These are phyloP conservation scores for Wallacemonas collosoma DNA, from an alignment of 208 protist genomes.

Conservation along the genomic window DNA sequence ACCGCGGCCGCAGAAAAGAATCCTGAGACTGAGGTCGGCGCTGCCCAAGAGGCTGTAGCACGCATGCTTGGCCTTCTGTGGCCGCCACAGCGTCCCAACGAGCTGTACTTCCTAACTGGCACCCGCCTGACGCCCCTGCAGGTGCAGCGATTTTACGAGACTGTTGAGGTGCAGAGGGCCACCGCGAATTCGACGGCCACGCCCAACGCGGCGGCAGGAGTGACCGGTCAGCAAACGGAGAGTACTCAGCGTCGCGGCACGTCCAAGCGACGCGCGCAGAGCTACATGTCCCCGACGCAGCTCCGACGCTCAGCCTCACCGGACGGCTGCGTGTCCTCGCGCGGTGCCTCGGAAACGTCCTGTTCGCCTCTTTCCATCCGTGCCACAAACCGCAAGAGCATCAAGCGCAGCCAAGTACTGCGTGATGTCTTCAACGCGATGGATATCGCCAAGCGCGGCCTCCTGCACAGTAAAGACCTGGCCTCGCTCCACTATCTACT, in stretches of 20 bases:
- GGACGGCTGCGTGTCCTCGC: neutral
- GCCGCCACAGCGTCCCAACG: constrained; percentile 33
- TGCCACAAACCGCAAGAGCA: constrained; percentile 1
- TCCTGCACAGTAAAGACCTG: constrained; percentile 34
- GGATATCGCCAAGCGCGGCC: constrained; percentile 49
- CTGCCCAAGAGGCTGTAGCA: constrained; percentile 29
- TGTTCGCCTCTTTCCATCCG: neutral
- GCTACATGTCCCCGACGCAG: constrained; percentile 8
- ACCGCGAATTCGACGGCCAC: neutral
- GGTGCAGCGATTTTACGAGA: constrained; percentile 49
- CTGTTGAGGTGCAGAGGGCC: constrained; percentile 35
- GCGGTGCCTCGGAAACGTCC: neutral
- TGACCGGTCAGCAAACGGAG: no score
- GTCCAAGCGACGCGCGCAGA: neutral
- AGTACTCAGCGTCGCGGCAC: no score
- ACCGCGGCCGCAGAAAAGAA: no score
- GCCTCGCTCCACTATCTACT: constrained; percentile 46
- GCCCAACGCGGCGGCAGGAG: no score
- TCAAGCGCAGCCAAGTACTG: constrained; percentile 44
- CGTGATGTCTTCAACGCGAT: constrained; percentile 63
- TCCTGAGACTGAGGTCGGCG: neutral
- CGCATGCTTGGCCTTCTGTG: constrained; percentile 58
- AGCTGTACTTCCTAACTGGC: constrained; percentile 64
- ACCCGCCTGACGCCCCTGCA: constrained; percentile 56
- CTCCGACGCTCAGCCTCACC: constrained; percentile 6